A percentile compares a stretch with the other conserved stretches of the same genome.
Evolutionary conservation across 2,329 filamentous ascomycete genomes (phyloP).

Genomic region (Aspergillus puulaauensis): DNA sequence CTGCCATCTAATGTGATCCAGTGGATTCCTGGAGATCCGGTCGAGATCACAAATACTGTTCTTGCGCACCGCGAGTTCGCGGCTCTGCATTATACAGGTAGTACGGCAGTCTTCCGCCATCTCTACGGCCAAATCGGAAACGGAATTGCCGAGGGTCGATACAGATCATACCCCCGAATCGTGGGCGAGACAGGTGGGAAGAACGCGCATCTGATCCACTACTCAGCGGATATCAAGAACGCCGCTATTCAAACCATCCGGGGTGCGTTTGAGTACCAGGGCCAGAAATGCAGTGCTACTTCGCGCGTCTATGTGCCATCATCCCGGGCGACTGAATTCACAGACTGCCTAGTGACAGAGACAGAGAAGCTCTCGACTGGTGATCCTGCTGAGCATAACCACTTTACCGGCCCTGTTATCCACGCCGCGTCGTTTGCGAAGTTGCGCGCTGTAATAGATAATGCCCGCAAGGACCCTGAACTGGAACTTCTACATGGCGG

Average conservation of each 20-base stretch:
- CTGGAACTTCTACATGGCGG: constrained; percentile 74
- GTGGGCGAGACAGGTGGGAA: constrained; percentile 91
- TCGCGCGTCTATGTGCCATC: constrained; percentile 76
- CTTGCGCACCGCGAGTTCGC: constrained; percentile 78
- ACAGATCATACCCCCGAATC: constrained; percentile 81
- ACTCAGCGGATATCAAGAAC: constrained; percentile 73
- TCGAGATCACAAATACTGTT: constrained; percentile 74
- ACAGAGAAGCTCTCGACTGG: constrained; percentile 70
- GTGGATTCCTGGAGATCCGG: constrained; percentile 86
- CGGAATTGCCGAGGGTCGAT: constrained; percentile 77
- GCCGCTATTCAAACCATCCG: constrained; percentile 79
- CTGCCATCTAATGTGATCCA: constrained; percentile 88
- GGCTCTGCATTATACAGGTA: constrained; percentile 92
- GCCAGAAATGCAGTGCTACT: constrained; percentile 86
- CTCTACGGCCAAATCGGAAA: constrained; percentile 83
- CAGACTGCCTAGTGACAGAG: constrained; percentile 65
- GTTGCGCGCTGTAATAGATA: constrained; percentile 73
- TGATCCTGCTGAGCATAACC: constrained; percentile 66
- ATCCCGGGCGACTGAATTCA: constrained; percentile 72
- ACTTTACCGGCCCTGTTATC: constrained; percentile 87
- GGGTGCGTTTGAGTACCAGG: constrained; percentile 86
- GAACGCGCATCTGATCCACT: constrained; percentile 86
- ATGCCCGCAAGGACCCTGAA: constrained; percentile 71
- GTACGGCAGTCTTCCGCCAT: constrained; percentile 84
- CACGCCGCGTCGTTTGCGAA: constrained; percentile 80